phyloP scores from a whole-genome alignment of 768 basidiomycete genomes.

The Lactarius hatsudake region DNA sequence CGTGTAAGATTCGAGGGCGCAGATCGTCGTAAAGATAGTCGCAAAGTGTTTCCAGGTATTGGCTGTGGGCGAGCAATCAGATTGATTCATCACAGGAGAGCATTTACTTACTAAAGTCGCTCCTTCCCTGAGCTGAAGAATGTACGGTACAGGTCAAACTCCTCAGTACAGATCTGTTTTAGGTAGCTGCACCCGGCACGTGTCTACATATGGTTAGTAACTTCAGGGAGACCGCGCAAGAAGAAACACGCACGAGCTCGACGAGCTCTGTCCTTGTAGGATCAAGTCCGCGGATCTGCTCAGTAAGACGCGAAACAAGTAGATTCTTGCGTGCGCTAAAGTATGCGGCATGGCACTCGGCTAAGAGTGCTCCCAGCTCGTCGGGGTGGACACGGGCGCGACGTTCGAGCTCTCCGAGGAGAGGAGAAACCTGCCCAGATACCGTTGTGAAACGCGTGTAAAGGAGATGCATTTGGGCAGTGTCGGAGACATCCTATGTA shows the following conservation, averaged over 20 bases:
- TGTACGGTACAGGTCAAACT: conserved; percentile 79
- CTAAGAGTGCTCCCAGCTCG: conserved; percentile 75
- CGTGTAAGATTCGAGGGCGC: conserved; percentile 92
- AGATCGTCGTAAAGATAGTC: conserved; percentile 95
- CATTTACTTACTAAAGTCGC: conserved; percentile 56
- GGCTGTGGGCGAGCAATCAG: conserved; percentile 42
- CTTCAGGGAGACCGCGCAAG: conserved; percentile 10
- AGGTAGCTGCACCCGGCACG: conserved; percentile 89
- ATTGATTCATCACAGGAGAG: neutral
- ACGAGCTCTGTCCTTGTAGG: conserved; percentile 80
- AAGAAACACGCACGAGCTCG: conserved; percentile 57
- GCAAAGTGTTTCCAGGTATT: conserved; percentile 87
- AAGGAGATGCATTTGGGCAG: conserved; percentile 79
- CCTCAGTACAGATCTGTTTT: conserved; percentile 86
- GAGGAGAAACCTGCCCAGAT: conserved; percentile 66
- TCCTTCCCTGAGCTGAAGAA: conserved; percentile 89
- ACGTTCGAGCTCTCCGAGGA: conserved; percentile 83
- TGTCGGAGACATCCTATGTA: conserved; percentile 67
- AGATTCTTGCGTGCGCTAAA: conserved; percentile 70
- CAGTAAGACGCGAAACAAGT: conserved; percentile 66
- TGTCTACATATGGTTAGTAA: conserved; percentile 52
- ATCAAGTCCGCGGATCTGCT: conserved; percentile 82
- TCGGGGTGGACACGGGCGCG: conserved; percentile 73
- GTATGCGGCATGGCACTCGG: conserved; percentile 87
- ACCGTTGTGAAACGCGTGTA: conserved; percentile 85